Percentiles rank a stretch among this genome's conserved stretches.
Conservation (phyloP, 1,284 basidiomycete species). For the Fereydounia khargensis region DNA sequence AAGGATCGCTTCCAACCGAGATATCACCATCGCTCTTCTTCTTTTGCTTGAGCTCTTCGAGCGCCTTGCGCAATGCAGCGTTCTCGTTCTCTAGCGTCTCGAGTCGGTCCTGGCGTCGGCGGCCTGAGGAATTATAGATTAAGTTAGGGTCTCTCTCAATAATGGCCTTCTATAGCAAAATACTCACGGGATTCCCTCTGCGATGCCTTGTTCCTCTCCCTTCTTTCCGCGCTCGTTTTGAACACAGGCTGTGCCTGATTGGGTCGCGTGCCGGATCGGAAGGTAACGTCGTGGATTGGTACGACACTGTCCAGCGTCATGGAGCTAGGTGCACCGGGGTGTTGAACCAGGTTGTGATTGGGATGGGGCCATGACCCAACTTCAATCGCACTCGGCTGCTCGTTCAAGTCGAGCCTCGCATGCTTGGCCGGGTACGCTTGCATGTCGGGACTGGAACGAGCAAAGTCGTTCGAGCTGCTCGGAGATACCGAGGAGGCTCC, state of each 20-base stretch:
- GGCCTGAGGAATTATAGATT: too few species aligned
- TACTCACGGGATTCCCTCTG: conserved; percentile 34
- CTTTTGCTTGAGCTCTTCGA: conserved; percentile 20
- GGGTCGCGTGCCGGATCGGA: too few species aligned
- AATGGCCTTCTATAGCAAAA: too few species aligned
- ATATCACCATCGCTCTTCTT: not conserved
- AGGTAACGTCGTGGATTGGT: too few species aligned
- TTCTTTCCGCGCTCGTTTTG: conserved; percentile 31
- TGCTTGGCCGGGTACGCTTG: not conserved
- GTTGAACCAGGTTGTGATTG: not conserved
- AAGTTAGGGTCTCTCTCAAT: too few species aligned
- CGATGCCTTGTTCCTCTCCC: conserved; percentile 34
- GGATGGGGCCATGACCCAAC: too few species aligned
- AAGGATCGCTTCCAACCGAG: too few species aligned
- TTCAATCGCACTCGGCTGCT: too few species aligned
- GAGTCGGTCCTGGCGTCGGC: conserved; percentile 31
- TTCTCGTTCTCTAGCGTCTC: conserved; percentile 33
- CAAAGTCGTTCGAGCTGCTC: not conserved
- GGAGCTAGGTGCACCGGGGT: too few species aligned
- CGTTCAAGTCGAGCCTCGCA: not conserved
- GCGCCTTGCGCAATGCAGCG: conserved; percentile 27
- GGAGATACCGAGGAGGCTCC: not conserved
- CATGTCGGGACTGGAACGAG: not conserved
- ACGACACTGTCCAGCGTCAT: too few species aligned
- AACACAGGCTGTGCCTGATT: conserved; percentile 1